Conservation (phyloP, 116 monocot genomes). For the Papilionanthe hybrid region DNA sequence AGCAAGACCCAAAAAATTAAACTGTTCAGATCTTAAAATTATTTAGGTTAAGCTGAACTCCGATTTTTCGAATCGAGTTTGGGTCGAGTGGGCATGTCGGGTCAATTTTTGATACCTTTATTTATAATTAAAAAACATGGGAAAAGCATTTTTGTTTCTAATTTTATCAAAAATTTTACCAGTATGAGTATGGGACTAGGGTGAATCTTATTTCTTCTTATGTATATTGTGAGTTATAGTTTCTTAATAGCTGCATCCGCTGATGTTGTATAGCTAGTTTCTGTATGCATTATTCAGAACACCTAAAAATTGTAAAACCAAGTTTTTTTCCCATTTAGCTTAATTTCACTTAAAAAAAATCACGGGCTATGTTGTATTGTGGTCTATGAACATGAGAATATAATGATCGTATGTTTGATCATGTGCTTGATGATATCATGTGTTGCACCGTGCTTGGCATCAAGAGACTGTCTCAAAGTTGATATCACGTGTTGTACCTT, state of each 20-base stretch:
- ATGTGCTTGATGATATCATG: background rate
- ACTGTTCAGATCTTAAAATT: too few species aligned
- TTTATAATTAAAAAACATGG: too few species aligned
- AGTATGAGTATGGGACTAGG: slow-evolving; percentile 1
- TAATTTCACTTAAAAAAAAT: background rate
- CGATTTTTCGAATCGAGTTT: too few species aligned
- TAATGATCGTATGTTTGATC: background rate
- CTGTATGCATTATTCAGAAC: background rate
- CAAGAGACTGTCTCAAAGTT: too few species aligned
- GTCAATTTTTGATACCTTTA: too few species aligned
- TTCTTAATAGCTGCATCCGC: background rate
- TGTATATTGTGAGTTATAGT: background rate
- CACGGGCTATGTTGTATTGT: background rate
- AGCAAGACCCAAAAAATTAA: too few species aligned
- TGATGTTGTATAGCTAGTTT: background rate
- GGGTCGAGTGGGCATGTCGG: too few species aligned
- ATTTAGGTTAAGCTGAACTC: too few species aligned
- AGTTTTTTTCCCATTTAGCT: background rate
- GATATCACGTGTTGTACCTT: too few species aligned
- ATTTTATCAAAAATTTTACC: background rate
- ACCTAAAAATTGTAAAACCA: background rate
- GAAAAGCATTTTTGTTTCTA: too few species aligned
- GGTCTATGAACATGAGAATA: background rate
- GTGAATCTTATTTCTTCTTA: background rate
- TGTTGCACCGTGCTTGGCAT: too few species aligned